Evolutionary conservation across 202 grass and related monocot genomes (phyloP).

Genomic region (Panicum hallii): DNA sequence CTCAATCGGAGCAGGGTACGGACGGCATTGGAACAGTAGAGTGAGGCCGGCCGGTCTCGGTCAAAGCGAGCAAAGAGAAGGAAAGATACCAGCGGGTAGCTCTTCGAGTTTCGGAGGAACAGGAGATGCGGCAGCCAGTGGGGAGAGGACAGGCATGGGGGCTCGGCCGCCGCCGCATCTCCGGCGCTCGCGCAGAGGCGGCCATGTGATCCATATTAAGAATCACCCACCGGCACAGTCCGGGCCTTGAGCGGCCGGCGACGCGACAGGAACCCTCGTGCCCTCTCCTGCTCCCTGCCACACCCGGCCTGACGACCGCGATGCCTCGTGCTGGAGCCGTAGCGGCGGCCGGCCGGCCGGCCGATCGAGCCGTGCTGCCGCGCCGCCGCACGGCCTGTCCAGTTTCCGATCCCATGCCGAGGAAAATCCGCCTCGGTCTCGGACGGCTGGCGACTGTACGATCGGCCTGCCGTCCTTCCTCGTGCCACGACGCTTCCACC

Average conservation of each 20-base stretch:
- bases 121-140: conserved; percentile 4
- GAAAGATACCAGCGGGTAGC: not conserved
- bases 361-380: no score
- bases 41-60: not conserved
- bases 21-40: not conserved
- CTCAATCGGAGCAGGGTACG: not conserved
- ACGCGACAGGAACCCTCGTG: not conserved
- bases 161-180: not conserved
- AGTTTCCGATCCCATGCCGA: no score
- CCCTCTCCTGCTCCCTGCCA: no score
- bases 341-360: no score
- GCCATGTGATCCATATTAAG: conserved; percentile 35
- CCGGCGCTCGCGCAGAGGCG: not conserved
- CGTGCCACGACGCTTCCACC: no score
- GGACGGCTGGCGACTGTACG: no score
- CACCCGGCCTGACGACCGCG: no score
- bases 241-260: not conserved
- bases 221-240: conserved; percentile 6
- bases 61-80: not conserved
- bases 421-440: no score
- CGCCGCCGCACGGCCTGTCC: no score
- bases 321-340: no score
- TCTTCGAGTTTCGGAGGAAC: conserved; percentile 29
- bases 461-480: no score
- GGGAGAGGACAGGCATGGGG: not conserved